A percentile compares a stretch with the other conserved stretches of the same genome.
Conservation (phyloP, 2,329 filamentous ascomycete species). For the Coniochaeta ligniaria region DNA sequence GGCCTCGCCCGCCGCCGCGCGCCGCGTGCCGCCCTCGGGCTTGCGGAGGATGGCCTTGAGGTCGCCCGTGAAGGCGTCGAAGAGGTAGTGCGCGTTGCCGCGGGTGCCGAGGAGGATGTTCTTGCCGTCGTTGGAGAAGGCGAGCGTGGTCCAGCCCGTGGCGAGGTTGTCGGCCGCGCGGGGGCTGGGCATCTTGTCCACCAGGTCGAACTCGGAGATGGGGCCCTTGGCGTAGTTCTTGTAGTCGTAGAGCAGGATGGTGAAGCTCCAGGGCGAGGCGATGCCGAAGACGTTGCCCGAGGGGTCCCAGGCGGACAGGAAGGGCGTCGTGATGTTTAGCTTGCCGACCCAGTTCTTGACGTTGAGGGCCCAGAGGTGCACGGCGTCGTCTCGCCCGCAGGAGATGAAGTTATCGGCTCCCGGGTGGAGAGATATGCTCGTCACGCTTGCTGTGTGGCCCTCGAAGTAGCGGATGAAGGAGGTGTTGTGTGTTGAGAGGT, state of each 20-base stretch:
- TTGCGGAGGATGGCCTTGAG: constrained; percentile 67
- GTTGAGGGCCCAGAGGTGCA: constrained; percentile 82
- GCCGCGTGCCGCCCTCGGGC: constrained; percentile 44
- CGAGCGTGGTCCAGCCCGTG: constrained; percentile 79
- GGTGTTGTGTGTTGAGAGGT: constrained; percentile 89
- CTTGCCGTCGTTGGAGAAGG: constrained; percentile 96
- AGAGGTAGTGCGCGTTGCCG: constrained; percentile 76
- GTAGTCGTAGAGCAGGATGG: constrained; percentile 83
- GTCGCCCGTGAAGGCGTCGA: constrained; percentile 86
- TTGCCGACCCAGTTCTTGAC: constrained; percentile 75
- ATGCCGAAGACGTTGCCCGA: constrained; percentile 89
- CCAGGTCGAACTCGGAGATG: constrained; percentile 71
- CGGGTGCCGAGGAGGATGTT: constrained; percentile 77
- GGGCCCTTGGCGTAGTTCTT: constrained; percentile 91
- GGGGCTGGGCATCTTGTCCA: constrained; percentile 49
- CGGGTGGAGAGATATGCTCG: constrained; percentile 75
- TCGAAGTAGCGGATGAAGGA: constrained; percentile 94
- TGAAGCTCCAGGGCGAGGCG: constrained; percentile 71
- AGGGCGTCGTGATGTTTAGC: constrained; percentile 72
- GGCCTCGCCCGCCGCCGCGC: constrained; percentile 47
- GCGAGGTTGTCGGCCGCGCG: constrained; percentile 50
- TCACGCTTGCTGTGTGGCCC: constrained; percentile 81
- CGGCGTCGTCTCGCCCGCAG: constrained; percentile 82
- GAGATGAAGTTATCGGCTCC: constrained; percentile 88
- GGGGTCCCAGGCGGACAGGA: constrained; percentile 84